Conservation (phyloP, 345 rosid genomes). For the Populus pruinosa region DNA sequence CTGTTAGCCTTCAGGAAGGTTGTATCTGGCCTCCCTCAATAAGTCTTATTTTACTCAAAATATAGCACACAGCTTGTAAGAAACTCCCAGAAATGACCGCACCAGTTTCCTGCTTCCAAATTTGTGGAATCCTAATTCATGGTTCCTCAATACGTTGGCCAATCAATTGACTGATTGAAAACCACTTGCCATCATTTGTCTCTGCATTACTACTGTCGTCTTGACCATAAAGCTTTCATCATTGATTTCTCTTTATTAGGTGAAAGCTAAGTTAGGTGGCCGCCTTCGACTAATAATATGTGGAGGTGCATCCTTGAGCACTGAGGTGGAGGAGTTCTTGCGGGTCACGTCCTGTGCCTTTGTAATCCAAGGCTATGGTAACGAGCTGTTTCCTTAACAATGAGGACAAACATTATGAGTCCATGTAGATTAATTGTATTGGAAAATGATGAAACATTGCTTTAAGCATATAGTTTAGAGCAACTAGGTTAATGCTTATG, state of each 20-base stretch:
- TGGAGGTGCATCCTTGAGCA: slow-evolving; percentile 88
- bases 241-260: slow-evolving; percentile 34
- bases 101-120: too few relatives aligned
- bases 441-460: neutral
- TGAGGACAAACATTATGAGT: neutral
- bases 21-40: neutral
- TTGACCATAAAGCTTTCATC: too few relatives aligned
- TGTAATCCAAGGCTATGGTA: slow-evolving; percentile 92
- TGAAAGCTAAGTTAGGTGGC: slow-evolving; percentile 86
- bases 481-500: too few relatives aligned
- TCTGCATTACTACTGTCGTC: too few relatives aligned
- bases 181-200: too few relatives aligned
- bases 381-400: slow-evolving; percentile 8
- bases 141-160: too few relatives aligned
- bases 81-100: too few relatives aligned
- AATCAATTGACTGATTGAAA: too few relatives aligned
- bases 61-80: too few relatives aligned
- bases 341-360: slow-evolving; percentile 88
- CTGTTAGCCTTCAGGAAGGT: slow-evolving; percentile 97
- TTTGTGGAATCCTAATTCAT: too few relatives aligned
- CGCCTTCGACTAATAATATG: slow-evolving; percentile 71
- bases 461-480: neutral
- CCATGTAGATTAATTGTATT: neutral
- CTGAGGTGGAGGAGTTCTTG: slow-evolving; percentile 89
- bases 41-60: too few relatives aligned